Base-by-base conservation (phyloP, 2,329 filamentous ascomycete species). In the Diaporthe destruens region DNA sequence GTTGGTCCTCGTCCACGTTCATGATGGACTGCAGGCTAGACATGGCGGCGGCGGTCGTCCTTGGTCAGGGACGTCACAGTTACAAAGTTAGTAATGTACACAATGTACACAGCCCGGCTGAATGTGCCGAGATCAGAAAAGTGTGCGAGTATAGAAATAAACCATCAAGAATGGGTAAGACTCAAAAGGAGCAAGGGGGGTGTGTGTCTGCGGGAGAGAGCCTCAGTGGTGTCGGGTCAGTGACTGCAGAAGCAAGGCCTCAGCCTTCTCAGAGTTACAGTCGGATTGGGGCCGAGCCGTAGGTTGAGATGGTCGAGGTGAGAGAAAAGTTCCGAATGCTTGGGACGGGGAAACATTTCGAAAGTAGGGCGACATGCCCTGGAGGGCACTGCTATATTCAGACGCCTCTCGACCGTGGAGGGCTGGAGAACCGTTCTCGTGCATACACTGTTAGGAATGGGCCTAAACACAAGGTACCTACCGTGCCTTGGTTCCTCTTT, bases 1-100 rank as follows among this genome's bases (percentile, higher is more conserved):
- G 79, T 75, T 84, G 82, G 77, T 87, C 86, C 76, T 88, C 86
- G 77, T 87, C 85, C 77, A 84, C 82, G 79, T 89, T 87, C 85
- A 89, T 88, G 79, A 89, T 89, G 77, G 87, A 87, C 77, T 84
- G 85, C 76, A 89, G 84, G 78, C 85, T 87, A 76, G 86, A 84
- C 87, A 89, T 89, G 81, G 80, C 80, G 80, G 80, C 80, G 80
- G 80, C 76, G 78, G 77, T 74, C 76, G 77, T 80, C 78, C 75
- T 80, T 83, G 80, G 80, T 84, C 81, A 78, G 81, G 82, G 82
- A 83, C 81, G 81, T 78, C 78, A 79, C 76, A 77, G 76, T 78
- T 75, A 80, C 83, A 83, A 84, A 84, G 80, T 84, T 84, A 82
- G 82, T 80, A 83, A 80, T 79, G 51, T 71, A 82, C 84, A 86